These are phyloP conservation scores for Mucor racemosus DNA, from an alignment of 371 early-diverging fungal species.

Conservation along the genomic window DNA sequence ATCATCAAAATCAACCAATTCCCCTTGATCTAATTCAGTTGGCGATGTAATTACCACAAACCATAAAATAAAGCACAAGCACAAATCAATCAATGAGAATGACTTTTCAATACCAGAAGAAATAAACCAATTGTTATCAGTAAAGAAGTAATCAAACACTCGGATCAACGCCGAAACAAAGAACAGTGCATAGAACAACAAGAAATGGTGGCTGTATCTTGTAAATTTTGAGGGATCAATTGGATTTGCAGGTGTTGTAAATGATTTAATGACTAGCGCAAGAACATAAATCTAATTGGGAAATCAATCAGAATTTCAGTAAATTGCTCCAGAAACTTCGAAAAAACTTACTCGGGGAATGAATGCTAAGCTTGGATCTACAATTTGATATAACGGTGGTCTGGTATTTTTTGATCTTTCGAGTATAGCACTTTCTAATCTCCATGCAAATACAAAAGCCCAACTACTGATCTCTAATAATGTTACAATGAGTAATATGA, in stretches of 20 bases:
- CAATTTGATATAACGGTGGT: slow-evolving; percentile 40
- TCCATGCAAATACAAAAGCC: slow-evolving; percentile 59
- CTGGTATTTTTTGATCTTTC: slow-evolving; percentile 33
- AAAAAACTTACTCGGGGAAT: slow-evolving; percentile 41
- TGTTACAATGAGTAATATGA: slow-evolving; percentile 37
- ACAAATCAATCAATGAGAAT: slow-evolving; percentile 48
- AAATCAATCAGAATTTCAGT: neutral
- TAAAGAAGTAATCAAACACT: slow-evolving; percentile 52
- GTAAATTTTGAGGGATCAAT: slow-evolving; percentile 59
- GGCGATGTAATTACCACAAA: slow-evolving; percentile 53
- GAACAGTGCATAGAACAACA: slow-evolving; percentile 52
- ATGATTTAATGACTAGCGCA: slow-evolving; percentile 53
- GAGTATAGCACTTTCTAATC: slow-evolving; percentile 48
- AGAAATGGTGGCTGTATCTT: slow-evolving; percentile 56
- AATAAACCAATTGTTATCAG: slow-evolving; percentile 34
- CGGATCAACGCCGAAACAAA: slow-evolving; percentile 51
- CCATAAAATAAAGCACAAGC: slow-evolving; percentile 44
- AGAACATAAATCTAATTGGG: slow-evolving; percentile 53
- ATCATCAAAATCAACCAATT: slow-evolving; percentile 48
- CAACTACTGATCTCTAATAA: slow-evolving; percentile 50
- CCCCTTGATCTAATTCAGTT: slow-evolving; percentile 49
- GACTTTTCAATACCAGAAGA: slow-evolving; percentile 48
- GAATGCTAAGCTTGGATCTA: slow-evolving; percentile 45
- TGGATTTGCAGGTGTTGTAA: slow-evolving; percentile 52
- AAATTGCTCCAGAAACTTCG: neutral